Percentiles rank a stretch among this genome's conserved stretches.
phyloP scores from a whole-genome alignment of 2,329 filamentous ascomycete genomes.

The Colletotrichum eremochloae region DNA sequence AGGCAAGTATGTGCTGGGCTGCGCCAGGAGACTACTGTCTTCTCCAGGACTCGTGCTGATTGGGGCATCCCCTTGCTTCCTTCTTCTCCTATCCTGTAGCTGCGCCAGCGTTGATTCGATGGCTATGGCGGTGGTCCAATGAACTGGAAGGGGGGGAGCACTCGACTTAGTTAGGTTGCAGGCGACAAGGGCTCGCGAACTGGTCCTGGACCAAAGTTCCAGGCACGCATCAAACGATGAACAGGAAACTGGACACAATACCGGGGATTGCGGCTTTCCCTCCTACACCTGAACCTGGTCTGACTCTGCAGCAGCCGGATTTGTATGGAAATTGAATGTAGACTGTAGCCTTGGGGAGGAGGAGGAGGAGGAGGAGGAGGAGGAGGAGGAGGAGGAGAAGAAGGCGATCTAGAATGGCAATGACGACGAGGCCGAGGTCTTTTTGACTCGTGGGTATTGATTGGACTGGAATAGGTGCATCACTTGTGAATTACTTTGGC shows the following conservation, averaged over 20 bases:
- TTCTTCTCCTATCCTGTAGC: slow-evolving; percentile 15
- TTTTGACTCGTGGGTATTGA: slow-evolving; percentile 14
- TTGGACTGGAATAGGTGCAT: slow-evolving; percentile 3
- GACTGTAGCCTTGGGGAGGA: neutral
- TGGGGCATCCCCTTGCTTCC: slow-evolving; percentile 7
- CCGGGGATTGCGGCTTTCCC: slow-evolving; percentile 18
- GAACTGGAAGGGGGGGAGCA: slow-evolving; percentile 7
- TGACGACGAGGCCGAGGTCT: slow-evolving; percentile 6
- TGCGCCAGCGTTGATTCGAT: neutral
- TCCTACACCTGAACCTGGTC: slow-evolving; percentile 1
- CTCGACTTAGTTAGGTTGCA: slow-evolving; percentile 17
- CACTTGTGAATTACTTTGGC: neutral
- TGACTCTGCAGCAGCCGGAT: neutral
- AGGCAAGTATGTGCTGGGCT: neutral
- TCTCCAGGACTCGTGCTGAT: neutral
- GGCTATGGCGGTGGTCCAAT: slow-evolving; percentile 6
- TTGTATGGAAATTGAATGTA: slow-evolving; percentile 1
- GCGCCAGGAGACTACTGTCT: neutral
- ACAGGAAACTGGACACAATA: slow-evolving; percentile 5
- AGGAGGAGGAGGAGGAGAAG: neutral
- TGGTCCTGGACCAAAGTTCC: slow-evolving; percentile 14
- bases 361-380: neutral
- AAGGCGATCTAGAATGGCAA: neutral
- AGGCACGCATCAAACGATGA: neutral
- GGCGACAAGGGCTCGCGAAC: slow-evolving; percentile 22